Evolutionary conservation across 108 stramenopile species (phyloP).

Genomic region (Epipyxis sp.): DNA sequence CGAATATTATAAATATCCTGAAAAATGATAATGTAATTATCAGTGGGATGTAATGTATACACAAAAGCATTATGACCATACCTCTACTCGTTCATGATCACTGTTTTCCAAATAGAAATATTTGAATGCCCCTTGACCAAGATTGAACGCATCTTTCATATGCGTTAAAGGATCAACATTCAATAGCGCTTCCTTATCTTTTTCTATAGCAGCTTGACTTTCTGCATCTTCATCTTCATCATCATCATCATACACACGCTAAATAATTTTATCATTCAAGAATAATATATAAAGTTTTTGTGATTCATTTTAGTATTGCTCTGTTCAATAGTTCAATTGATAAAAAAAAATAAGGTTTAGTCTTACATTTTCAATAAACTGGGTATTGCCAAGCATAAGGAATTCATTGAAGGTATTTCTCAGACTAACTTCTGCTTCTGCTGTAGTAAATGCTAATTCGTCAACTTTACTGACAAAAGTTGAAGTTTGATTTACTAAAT

Average conservation of each 20-base stretch:
- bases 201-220: not conserved
- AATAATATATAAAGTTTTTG: too few species aligned
- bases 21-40: too few species aligned
- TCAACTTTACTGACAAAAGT: not conserved
- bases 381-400: slow-evolving; percentile 24
- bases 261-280: not conserved
- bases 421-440: slow-evolving; percentile 14
- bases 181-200: not conserved
- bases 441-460: not conserved
- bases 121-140: too few species aligned
- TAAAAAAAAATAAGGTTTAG: not conserved
- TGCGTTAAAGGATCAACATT: not conserved
- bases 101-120: too few species aligned
- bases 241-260: slow-evolving; percentile 19
- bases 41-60: too few species aligned
- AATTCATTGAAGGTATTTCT: slow-evolving; percentile 31
- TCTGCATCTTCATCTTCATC: slow-evolving; percentile 4
- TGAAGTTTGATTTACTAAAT: not conserved
- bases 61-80: too few species aligned
- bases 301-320: too few species aligned
- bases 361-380: slow-evolving; percentile 34
- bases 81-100: too few species aligned
- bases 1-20: slow-evolving; percentile 9
- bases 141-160: not conserved
- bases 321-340: not conserved